Evolutionary conservation across 23 red algal species (phyloP).

Genomic region (Gracilaria caudata): DNA sequence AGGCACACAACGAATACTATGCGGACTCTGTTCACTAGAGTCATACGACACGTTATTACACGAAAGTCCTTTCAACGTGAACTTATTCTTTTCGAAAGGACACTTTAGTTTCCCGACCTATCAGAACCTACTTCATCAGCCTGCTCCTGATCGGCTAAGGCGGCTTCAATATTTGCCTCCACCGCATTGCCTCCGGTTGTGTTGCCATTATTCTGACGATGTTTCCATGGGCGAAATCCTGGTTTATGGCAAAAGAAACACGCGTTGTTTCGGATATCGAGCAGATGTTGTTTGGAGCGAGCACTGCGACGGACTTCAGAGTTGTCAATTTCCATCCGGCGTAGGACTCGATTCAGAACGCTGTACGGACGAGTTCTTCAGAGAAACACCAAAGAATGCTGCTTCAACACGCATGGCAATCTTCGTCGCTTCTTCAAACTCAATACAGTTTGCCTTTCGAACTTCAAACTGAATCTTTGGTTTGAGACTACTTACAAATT

Average conservation of each 20-base stretch:
- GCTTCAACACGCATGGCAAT: conserved; percentile 41
- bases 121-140: conserved; percentile 15
- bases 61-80: conserved; percentile 23
- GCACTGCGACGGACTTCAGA: not conserved
- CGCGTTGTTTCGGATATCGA: conserved; percentile 1
- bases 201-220: not conserved
- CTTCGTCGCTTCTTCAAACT: conserved; percentile 39
- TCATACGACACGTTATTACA: conserved; percentile 23
- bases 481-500: conserved; percentile 23
- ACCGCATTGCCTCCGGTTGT: not conserved
- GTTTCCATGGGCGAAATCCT: conserved; percentile 32
- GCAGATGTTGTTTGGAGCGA: conserved; percentile 3
- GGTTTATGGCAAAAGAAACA: conserved; percentile 2
- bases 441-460: not conserved
- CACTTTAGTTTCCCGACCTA: conserved; percentile 24
- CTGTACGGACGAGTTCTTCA: not conserved
- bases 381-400: not conserved
- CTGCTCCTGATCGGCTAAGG: not conserved
- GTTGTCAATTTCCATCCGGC: conserved; percentile 33
- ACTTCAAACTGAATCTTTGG: conserved; percentile 29
- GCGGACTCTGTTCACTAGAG: not conserved
- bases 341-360: not conserved
- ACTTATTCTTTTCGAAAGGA: conserved; percentile 23
- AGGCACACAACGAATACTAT: conserved; percentile 16
- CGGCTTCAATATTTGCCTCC: conserved; percentile 16